A percentile compares a stretch with the other conserved stretches of the same genome.
phyloP scores from a whole-genome alignment of 768 basidiomycete species.

The Hypholoma fasciculare region DNA sequence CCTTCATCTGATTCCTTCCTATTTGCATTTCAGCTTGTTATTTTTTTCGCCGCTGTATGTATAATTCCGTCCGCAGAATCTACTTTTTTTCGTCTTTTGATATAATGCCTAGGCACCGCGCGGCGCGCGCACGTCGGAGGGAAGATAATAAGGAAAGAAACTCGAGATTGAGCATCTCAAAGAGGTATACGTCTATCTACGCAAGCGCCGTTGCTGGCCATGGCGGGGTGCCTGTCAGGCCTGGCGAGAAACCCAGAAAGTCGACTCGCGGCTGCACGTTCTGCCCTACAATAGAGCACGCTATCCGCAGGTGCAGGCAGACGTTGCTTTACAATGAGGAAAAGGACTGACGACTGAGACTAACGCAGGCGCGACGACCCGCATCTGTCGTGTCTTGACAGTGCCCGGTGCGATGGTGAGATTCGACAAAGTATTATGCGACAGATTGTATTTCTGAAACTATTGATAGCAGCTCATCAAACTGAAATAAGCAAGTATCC shows the following conservation, averaged over 20 bases:
- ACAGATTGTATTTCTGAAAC: slow-evolving; percentile 57
- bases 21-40: slow-evolving; percentile 1
- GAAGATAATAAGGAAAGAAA: background rate
- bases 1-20: slow-evolving; percentile 38
- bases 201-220: slow-evolving; percentile 14
- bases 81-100: slow-evolving; percentile 3
- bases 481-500: no score
- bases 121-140: no score
- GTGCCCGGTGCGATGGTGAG: slow-evolving; percentile 69
- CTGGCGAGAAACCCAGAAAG: slow-evolving; percentile 86
- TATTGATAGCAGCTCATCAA: no score
- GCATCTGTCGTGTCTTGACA: no score
- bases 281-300: slow-evolving; percentile 72
- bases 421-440: slow-evolving; percentile 94
- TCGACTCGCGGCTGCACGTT: slow-evolving; percentile 90
- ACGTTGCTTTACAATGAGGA: slow-evolving; percentile 62
- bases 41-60: background rate
- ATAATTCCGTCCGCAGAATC: slow-evolving; percentile 2
- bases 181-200: slow-evolving; percentile 9
- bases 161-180: slow-evolving; percentile 8
- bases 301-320: slow-evolving; percentile 83
- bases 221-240: slow-evolving; percentile 54
- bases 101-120: background rate
- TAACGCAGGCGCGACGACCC: no score
- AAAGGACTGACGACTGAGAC: no score